Evolutionary conservation across 2,329 filamentous ascomycete genomes (phyloP), one percentile per base, ranked within the genome.

Genomic region (Cladosporium sp.): DNA sequence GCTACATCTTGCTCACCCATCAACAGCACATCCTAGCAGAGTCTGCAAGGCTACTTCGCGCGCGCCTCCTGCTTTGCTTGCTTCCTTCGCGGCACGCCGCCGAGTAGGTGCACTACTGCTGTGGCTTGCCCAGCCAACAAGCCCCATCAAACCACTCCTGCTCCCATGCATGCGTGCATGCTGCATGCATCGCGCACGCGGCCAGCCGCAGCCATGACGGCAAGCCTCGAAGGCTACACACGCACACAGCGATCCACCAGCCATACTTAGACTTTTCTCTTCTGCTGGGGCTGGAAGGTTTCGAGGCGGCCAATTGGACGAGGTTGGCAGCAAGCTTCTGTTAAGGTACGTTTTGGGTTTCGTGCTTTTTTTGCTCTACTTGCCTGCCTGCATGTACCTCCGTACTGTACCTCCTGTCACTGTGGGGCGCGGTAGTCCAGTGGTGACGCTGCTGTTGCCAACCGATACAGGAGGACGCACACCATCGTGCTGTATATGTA

Each of bases 181-280:
- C 37, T 47, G 43, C 43, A 47, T 47, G 43, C 43, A 30, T 47
- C 38, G 51, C 51, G 39, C 51, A 55, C 51, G 51, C 51, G 51
- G 51, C 38, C 51, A 37, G 47, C 47, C 28, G 47, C 47, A 50
- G 37, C 37, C 51, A 54, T 54, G 51, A 54, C 51, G 51, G 51
- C 49, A 38, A 51, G 43, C 25, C 22, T 47, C 30, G 30, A 28
- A 47, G 43, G 43, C 47, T 20, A 50, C 47, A 50, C 47, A 12
- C 30, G 30, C 30, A 34, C 30, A 47, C 14, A 47, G 17, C 22
- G 43, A 47, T 34, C 30, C 30, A 34, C 30, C 30, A 34, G 25
- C 30, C 30, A 22, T 15, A 50, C 47, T 12, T 37, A 50, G 30
- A 34, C n/a, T 50, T 37, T 50, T 20, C 19, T 9, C 19, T 9